Evolutionary conservation across 768 basidiomycete species (phyloP).

Genomic region (Tubosaeta sp.): DNA sequence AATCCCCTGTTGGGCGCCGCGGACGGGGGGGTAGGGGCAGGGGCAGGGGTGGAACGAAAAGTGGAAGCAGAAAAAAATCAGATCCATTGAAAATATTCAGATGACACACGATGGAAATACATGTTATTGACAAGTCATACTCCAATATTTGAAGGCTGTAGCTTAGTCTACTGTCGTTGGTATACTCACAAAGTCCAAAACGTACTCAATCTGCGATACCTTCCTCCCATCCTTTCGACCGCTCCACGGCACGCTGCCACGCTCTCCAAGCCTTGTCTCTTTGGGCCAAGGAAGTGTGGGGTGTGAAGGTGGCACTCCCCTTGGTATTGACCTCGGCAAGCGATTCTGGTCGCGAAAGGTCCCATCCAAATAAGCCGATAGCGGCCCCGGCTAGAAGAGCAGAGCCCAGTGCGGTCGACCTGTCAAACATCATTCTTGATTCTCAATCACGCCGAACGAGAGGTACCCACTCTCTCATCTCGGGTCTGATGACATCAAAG

Average conservation of each 20-base stretch:
- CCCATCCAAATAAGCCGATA: constrained; percentile 87
- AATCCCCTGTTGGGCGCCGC: constrained; percentile 42
- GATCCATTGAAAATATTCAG: constrained; percentile 82
- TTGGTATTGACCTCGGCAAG: constrained; percentile 83
- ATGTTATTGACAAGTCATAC: background rate
- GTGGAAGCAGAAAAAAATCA: constrained; percentile 59
- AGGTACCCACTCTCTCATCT: constrained; percentile 87
- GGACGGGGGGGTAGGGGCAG: constrained; percentile 50
- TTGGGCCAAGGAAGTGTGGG: constrained; percentile 47
- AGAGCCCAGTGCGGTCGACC: constrained; percentile 93
- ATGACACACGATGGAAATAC: constrained; percentile 5
- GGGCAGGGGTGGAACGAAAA: constrained; percentile 31
- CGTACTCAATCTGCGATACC: constrained; percentile 32
- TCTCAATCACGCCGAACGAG: background rate
- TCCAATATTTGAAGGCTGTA: background rate
- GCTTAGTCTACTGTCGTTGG: background rate
- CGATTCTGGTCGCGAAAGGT: constrained; percentile 78
- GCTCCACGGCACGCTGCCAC: constrained; percentile 88
- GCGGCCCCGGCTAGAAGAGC: constrained; percentile 92
- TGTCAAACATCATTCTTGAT: constrained; percentile 24
- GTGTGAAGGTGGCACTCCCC: constrained; percentile 67
- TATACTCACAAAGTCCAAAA: background rate
- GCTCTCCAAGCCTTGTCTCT: constrained; percentile 65
- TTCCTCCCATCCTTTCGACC: constrained; percentile 79
- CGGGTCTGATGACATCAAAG: constrained; percentile 85